Evolutionary conservation across 129 eudicot species (phyloP), one percentile per base, ranked within the genome.

Genomic region (Flaveria sonorensis): DNA sequence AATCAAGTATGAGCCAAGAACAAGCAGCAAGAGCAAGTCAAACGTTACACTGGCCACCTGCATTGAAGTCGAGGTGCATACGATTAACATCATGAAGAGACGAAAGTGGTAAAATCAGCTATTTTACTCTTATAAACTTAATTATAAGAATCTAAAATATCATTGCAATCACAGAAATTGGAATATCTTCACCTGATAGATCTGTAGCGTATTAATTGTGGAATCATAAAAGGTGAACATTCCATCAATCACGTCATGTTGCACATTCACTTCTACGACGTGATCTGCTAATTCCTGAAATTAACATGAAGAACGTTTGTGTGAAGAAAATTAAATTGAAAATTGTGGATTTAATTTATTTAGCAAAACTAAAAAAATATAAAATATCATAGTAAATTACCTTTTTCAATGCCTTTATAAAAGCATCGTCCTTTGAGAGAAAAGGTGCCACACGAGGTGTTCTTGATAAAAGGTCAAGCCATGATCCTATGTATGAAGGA

Each of bases 11-110:
- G 99, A 95, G 28, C 99, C 99, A 62, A 95, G 67, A 53, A 82
- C 89, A 10, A 95, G 91, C 50, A 92, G 85, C 90, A 91, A 78
- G 24, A 95, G 97, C 86, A 95, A 84, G 93, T 95, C 99, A 30
- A 95, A 95, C 18, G 97, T 92, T 64, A 95, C 92, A 68, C 99
- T 95, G 16, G 99, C 97, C 21, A 95, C 99, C 99, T 95, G 92
- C 81, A 85, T 78, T 42, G 7, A 76, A 78, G 23, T 45, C 70
- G 32, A 56, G 19, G 21, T 42, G 56, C 73, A 66, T 32, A 65
- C 16, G 30, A 16, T 66, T 63, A 48, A 26, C 11, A 75, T 75
- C 63, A 75, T 24, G 19, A 71, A 51, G 51, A 67, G 23, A 10
- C 10, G 23, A 36, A 14, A 62, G 43, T 14, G 6, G 47, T 28